Percentiles rank a stretch among this genome's conserved stretches.
Evolutionary conservation across 2,329 filamentous ascomycete genomes (phyloP).

Genomic region (Penicillium sp.): DNA sequence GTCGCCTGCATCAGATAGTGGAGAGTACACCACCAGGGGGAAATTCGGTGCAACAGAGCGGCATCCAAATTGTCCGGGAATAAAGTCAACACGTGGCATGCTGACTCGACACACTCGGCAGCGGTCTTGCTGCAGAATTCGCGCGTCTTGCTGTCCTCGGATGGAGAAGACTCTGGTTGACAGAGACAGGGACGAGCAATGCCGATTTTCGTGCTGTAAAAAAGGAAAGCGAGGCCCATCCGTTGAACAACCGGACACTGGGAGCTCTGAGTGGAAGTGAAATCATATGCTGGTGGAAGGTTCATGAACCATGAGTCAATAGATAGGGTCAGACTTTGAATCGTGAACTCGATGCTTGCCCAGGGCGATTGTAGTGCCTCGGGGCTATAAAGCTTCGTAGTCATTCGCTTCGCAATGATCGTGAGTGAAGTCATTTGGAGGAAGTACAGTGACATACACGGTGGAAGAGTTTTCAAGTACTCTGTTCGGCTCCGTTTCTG

Average conservation of each 20-base stretch:
- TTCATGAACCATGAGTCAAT: constrained; percentile 38
- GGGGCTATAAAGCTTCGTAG: constrained; percentile 36
- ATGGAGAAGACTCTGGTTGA: constrained; percentile 30
- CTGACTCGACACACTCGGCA: constrained; percentile 38
- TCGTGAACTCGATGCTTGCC: constrained; percentile 35
- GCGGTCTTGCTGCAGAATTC: constrained; percentile 37
- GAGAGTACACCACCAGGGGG: constrained; percentile 42
- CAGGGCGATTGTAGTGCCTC: constrained; percentile 32
- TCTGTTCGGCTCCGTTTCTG: constrained; percentile 23
- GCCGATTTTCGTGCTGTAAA: constrained; percentile 39
- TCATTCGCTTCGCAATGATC: constrained; percentile 34
- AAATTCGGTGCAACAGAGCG: constrained; percentile 31
- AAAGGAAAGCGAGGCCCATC: constrained; percentile 38
- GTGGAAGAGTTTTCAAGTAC: constrained; percentile 32
- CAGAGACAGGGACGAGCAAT: constrained; percentile 42
- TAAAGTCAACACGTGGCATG: constrained; percentile 36
- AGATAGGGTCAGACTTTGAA: constrained; percentile 33
- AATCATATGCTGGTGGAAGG: constrained; percentile 36
- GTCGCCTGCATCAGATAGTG: constrained; percentile 43
- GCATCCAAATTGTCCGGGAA: constrained; percentile 38
- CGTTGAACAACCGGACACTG: constrained; percentile 32
- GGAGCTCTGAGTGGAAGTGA: constrained; percentile 33
- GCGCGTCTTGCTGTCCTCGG: constrained; percentile 27
- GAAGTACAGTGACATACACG: constrained; percentile 38
- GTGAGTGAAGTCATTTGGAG: constrained; percentile 34